phyloP scores from a whole-genome alignment of 306 rosid species.

The Prosopis cineraria region DNA sequence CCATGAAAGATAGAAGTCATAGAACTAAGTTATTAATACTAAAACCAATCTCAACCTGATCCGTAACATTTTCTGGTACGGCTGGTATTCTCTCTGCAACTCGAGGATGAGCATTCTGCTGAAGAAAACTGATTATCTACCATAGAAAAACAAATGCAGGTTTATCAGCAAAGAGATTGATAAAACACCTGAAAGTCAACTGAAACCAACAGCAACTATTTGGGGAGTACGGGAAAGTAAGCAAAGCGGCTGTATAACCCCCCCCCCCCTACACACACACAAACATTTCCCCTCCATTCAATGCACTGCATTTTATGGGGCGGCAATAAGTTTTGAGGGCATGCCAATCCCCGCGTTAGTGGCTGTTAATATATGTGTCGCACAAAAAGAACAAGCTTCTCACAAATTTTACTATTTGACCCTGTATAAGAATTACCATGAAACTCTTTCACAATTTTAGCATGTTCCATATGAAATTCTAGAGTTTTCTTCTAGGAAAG shows the following conservation, averaged over 20 bases:
- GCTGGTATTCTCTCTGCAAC: conserved; percentile 87
- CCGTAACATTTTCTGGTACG: conserved; percentile 94
- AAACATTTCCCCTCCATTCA: not conserved
- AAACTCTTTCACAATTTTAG: too few relatives aligned
- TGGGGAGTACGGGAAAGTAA: not conserved
- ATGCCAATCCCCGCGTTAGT: not conserved
- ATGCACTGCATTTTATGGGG: not conserved
- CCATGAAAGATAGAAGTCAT: not conserved
- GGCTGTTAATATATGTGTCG: not conserved
- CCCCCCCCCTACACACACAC: too few relatives aligned
- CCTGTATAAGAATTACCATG: not conserved
- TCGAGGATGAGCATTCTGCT: conserved; percentile 95
- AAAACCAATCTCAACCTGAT: conserved; percentile 57
- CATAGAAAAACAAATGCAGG: not conserved
- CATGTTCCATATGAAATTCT: too few relatives aligned
- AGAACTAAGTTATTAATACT: not conserved
- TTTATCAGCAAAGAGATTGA: conserved; percentile 15
- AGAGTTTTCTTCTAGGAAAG: too few relatives aligned
- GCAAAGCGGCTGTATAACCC: not conserved
- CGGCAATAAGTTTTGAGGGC: not conserved
- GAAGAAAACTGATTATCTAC: conserved; percentile 86
- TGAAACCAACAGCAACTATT: not conserved
- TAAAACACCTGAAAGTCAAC: conserved; percentile 15
- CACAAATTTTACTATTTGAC: not conserved
- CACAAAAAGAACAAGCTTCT: not conserved